Conservation (phyloP, 2,329 filamentous ascomycete genomes). For the Fusarium kyushuense region DNA sequence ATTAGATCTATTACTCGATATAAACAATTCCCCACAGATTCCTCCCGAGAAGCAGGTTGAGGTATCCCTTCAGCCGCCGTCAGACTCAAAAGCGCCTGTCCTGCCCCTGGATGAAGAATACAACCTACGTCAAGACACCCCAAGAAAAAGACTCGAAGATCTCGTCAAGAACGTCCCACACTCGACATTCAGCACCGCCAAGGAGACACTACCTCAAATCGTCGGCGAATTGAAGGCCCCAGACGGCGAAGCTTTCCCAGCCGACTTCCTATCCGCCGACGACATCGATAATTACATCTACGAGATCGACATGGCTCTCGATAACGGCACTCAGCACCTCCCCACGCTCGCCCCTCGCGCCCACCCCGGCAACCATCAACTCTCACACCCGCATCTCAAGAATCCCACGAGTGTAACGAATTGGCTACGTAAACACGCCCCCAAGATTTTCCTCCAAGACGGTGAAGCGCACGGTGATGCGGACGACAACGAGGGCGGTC, state of each 20-base stretch:
- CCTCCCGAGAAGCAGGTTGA: constrained; percentile 80
- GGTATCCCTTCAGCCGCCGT: constrained; percentile 64
- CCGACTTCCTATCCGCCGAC: constrained; percentile 74
- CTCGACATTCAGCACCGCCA: constrained; percentile 63
- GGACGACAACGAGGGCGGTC: constrained; percentile 51
- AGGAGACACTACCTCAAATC: constrained; percentile 72
- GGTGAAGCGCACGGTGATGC: constrained; percentile 59
- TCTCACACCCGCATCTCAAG: constrained; percentile 58
- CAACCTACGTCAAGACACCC: constrained; percentile 56
- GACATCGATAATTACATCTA: constrained; percentile 81
- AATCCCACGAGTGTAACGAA: constrained; percentile 96
- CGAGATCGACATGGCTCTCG: constrained; percentile 68
- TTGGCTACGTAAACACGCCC: constrained; percentile 89
- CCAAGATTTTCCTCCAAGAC: constrained; percentile 86
- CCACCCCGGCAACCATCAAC: constrained; percentile 53
- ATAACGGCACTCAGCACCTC: constrained; percentile 57
- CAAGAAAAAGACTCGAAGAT: constrained; percentile 62
- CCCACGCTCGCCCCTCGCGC: constrained; percentile 65
- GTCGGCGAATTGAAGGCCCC: constrained; percentile 62
- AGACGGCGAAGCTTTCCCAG: constrained; percentile 67
- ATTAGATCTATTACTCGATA: constrained; percentile 87
- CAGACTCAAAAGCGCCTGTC: constrained; percentile 54
- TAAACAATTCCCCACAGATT: constrained; percentile 87
- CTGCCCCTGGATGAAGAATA: constrained; percentile 51
- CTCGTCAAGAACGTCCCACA: constrained; percentile 68